Evolutionary conservation across 176 grass and related monocot genomes (phyloP).

Genomic region (Triticum urartu): DNA sequence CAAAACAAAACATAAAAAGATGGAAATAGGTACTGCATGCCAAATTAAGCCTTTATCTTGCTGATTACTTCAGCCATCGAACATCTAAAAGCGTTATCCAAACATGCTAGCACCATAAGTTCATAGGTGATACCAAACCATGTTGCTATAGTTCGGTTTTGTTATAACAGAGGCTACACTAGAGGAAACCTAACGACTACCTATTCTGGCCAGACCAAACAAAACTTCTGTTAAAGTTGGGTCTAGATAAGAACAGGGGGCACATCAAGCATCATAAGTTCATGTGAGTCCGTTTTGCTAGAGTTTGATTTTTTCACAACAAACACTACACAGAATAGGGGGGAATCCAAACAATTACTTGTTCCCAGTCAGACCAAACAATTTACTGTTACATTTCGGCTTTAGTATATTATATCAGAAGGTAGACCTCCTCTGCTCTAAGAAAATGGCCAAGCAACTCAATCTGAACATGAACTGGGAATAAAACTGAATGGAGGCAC

Average conservation of each 20-base stretch:
- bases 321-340: neutral
- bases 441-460: neutral
- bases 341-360: neutral
- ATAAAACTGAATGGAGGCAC: neutral
- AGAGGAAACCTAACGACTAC: neutral
- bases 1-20: neutral
- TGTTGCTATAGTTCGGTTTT: neutral
- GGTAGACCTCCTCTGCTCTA: neutral
- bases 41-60: neutral
- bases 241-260: neutral
- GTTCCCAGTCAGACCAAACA: neutral
- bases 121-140: neutral
- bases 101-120: conserved; percentile 1
- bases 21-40: neutral
- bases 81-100: neutral
- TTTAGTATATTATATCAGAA: neutral
- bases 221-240: neutral
- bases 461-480: neutral
- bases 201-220: neutral
- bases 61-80: neutral
- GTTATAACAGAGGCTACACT: neutral
- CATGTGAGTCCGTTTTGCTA: neutral
- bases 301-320: neutral
- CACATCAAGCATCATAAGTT: neutral
- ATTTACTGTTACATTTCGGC: neutral